phyloP scores from a whole-genome alignment of 2,329 filamentous ascomycete genomes.

The Didymella lethalis region DNA sequence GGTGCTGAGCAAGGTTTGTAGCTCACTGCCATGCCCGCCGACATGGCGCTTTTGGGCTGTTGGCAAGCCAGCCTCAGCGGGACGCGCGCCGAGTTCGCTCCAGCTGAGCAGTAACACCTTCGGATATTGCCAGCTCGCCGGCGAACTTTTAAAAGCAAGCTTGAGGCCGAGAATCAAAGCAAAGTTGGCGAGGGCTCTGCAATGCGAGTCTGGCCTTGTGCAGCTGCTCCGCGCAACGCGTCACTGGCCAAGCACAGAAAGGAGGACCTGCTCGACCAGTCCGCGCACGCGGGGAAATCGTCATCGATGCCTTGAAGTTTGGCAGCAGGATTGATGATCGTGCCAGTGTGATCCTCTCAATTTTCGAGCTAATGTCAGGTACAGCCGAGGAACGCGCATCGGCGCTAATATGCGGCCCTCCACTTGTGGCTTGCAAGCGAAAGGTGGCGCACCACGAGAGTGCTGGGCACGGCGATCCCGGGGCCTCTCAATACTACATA shows the following conservation, averaged over 20 bases:
- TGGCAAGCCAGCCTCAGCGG: conserved; percentile 3
- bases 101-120: neutral
- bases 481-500: conserved; percentile 15
- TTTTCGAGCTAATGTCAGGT: conserved; percentile 1
- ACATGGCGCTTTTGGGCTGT: conserved; percentile 5
- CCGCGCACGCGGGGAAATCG: neutral
- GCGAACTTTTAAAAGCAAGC: conserved; percentile 15
- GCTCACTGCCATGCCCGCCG: conserved; percentile 5
- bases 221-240: conserved; percentile 1
- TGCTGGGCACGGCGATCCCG: conserved; percentile 39
- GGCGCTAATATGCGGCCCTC: conserved; percentile 22
- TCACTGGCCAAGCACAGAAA: conserved; percentile 2
- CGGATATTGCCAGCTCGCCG: conserved; percentile 5
- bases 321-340: neutral
- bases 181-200: conserved; percentile 4
- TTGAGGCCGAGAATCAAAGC: conserved; percentile 6
- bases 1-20: neutral
- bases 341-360: neutral
- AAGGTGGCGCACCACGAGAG: conserved; percentile 36
- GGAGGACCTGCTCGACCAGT: neutral
- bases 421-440: conserved; percentile 41
- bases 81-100: conserved; percentile 2
- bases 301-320: conserved; percentile 11
- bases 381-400: conserved; percentile 21
- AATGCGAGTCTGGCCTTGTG: conserved; percentile 1